These are phyloP conservation scores for Fusarium redolens DNA, from an alignment of 2,329 filamentous ascomycete species.

Conservation along the genomic window DNA sequence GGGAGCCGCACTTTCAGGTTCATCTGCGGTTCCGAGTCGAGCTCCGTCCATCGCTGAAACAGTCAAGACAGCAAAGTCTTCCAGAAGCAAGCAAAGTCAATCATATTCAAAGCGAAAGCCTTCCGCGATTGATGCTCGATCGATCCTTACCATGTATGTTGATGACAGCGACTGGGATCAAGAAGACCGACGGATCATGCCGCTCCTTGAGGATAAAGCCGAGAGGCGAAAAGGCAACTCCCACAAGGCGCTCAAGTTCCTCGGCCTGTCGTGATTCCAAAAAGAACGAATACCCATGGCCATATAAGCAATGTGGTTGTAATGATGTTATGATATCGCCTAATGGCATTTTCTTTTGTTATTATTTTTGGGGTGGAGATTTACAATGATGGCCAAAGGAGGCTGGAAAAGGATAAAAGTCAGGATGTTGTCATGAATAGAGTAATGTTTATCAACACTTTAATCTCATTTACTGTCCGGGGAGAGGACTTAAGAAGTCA, in stretches of 20 bases:
- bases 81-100: constrained; percentile 46
- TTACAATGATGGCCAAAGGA: constrained; percentile 8
- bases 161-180: constrained; percentile 57
- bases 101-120: constrained; percentile 43
- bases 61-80: constrained; percentile 44
- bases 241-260: constrained; percentile 65
- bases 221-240: constrained; percentile 55
- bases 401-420: constrained; percentile 8
- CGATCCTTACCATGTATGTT: constrained; percentile 51
- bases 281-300: background rate
- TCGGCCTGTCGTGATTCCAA: constrained; percentile 55
- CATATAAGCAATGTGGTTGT: constrained; percentile 3
- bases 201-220: constrained; percentile 56
- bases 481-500: background rate
- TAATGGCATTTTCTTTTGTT: constrained; percentile 27
- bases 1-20: constrained; percentile 15
- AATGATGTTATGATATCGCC: constrained; percentile 40
- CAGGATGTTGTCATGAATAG: constrained; percentile 3
- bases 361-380: constrained; percentile 4
- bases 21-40: constrained; percentile 32
- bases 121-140: constrained; percentile 44
- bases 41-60: constrained; percentile 52
- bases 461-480: background rate
- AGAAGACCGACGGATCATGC: constrained; percentile 65
- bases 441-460: constrained; percentile 16